Evolutionary conservation across 371 early-diverging fungal genomes (phyloP).

Genomic region (Chytridium lagenaria): DNA sequence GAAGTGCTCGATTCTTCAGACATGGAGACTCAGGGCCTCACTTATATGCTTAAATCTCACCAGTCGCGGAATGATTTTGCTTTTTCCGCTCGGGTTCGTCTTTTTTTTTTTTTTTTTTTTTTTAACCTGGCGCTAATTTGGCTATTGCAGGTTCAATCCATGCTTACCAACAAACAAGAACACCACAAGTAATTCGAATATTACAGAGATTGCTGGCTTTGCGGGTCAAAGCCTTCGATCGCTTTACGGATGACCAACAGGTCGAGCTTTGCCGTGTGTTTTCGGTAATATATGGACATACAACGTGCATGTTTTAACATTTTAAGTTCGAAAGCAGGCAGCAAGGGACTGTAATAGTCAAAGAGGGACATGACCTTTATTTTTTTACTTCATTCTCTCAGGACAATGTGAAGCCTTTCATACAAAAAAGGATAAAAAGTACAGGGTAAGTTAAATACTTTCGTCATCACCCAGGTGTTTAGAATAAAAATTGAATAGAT

Average conservation of each 20-base stretch:
- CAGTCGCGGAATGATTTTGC: constrained; percentile 25
- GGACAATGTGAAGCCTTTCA: constrained; percentile 39
- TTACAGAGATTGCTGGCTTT: constrained; percentile 27
- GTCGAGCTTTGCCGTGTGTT: constrained; percentile 16
- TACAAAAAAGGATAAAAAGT: constrained; percentile 17
- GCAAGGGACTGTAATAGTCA: constrained; percentile 27
- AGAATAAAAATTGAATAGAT: too few species aligned
- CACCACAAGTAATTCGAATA: constrained; percentile 14
- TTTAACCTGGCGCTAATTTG: too few species aligned
- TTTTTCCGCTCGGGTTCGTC: constrained; percentile 24
- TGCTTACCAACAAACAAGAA: constrained; percentile 17
- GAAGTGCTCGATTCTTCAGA: constrained; percentile 2
- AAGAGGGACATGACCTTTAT: constrained; percentile 37
- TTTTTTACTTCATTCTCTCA: constrained; percentile 42
- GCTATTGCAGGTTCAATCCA: constrained; percentile 30
- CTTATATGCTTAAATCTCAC: constrained; percentile 22
- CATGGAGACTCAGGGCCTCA: constrained; percentile 22
- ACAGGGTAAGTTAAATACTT: constrained; percentile 17
- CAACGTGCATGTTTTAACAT: neutral
- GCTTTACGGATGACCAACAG: constrained; percentile 28
- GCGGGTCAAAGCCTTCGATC: constrained; percentile 18
- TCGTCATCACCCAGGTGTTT: neutral
- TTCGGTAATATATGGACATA: neutral
- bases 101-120: neutral
- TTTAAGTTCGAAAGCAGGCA: constrained; percentile 14